A percentile compares a stretch with the other conserved stretches of the same genome.
Evolutionary conservation across 1,284 basidiomycete species (phyloP).

Genomic region (Apiotrichum brassicae): DNA sequence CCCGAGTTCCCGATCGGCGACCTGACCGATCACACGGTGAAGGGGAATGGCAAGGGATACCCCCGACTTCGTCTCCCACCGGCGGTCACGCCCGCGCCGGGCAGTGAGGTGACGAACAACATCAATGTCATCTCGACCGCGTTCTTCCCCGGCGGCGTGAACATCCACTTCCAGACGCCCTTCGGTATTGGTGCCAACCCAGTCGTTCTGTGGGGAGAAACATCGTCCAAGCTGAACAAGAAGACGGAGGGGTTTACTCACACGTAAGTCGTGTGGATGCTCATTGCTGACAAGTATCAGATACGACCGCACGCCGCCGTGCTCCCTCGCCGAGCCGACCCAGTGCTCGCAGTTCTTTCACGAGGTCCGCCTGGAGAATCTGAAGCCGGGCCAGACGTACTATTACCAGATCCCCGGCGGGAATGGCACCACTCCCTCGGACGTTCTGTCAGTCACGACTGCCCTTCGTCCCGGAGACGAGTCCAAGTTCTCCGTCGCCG

Average conservation of each 20-base stretch:
- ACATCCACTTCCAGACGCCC: slow-evolving; percentile 34
- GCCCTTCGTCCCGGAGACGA: slow-evolving; percentile 18
- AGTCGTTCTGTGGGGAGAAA: slow-evolving; percentile 18
- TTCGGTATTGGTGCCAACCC: slow-evolving; percentile 27
- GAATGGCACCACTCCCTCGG: slow-evolving; percentile 27
- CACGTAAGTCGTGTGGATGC: slow-evolving; percentile 9
- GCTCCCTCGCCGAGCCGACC: slow-evolving; percentile 22
- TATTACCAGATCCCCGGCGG: slow-evolving; percentile 34
- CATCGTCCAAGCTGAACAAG: slow-evolving; percentile 13
- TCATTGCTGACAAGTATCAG: slow-evolving; percentile 1
- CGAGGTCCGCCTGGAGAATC: slow-evolving; percentile 20
- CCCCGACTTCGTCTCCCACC: slow-evolving; percentile 23
- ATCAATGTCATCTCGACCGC: slow-evolving; percentile 32
- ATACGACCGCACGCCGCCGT: slow-evolving; percentile 30
- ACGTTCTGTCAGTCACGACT: slow-evolving; percentile 23
- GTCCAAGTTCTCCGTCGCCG: slow-evolving; percentile 26
- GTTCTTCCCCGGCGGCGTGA: slow-evolving; percentile 25
- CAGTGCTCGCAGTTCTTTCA: slow-evolving; percentile 34
- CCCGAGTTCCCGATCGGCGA: slow-evolving; percentile 28
- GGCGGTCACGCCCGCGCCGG: slow-evolving; percentile 8
- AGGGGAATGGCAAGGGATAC: slow-evolving; percentile 24
- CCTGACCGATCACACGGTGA: slow-evolving; percentile 21
- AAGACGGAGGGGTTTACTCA: slow-evolving; percentile 17
- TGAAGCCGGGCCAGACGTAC: slow-evolving; percentile 21
- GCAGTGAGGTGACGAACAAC: slow-evolving; percentile 27